Percentiles rank a stretch among this genome's conserved stretches.
Conservation (phyloP, 164 flowering plant species). For the Magnolia changhungtana region DNA sequence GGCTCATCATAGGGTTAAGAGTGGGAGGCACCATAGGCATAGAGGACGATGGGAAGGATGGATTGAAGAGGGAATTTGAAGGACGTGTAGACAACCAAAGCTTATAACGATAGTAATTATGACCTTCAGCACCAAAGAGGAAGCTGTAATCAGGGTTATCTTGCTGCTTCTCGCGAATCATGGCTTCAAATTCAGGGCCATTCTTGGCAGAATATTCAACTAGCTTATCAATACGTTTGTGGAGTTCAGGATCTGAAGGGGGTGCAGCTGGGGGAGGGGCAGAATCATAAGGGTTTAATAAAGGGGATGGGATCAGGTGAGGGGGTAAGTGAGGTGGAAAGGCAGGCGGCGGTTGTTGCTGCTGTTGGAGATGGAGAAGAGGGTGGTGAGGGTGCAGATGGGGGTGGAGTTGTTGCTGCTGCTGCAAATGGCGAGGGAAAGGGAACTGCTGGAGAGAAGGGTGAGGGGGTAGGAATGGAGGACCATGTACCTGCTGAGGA, state of each 20-base stretch:
- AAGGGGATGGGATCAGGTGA: constrained; percentile 56
- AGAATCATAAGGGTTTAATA: constrained; percentile 51
- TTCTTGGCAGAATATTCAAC: constrained; percentile 84
- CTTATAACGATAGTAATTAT: constrained; percentile 77
- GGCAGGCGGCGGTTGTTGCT: constrained; percentile 53
- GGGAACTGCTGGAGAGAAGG: constrained; percentile 78
- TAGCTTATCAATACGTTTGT: constrained; percentile 87
- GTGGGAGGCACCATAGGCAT: constrained; percentile 59
- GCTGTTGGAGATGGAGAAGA: constrained; percentile 58
- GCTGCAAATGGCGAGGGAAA: constrained; percentile 56
- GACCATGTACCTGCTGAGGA: constrained; percentile 57
- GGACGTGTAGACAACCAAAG: constrained; percentile 70
- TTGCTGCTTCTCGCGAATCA: constrained; percentile 90
- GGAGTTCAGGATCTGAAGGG: constrained; percentile 91
- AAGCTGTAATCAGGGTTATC: constrained; percentile 89
- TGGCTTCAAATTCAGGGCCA: constrained; percentile 95
- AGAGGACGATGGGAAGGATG: constrained; percentile 54
- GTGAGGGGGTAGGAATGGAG: constrained; percentile 67
- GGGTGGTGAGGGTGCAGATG: constrained; percentile 55
- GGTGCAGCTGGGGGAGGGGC: constrained; percentile 71
- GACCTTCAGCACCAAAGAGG: constrained; percentile 94
- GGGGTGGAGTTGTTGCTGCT: constrained; percentile 43
- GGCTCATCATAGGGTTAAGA: constrained; percentile 56
- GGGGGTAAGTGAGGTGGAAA: constrained; percentile 68
- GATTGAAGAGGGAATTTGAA: constrained; percentile 53